Evolutionary conservation across 352 stramenopile genomes (phyloP).

Genomic region (Phytopythium oedochilum): DNA sequence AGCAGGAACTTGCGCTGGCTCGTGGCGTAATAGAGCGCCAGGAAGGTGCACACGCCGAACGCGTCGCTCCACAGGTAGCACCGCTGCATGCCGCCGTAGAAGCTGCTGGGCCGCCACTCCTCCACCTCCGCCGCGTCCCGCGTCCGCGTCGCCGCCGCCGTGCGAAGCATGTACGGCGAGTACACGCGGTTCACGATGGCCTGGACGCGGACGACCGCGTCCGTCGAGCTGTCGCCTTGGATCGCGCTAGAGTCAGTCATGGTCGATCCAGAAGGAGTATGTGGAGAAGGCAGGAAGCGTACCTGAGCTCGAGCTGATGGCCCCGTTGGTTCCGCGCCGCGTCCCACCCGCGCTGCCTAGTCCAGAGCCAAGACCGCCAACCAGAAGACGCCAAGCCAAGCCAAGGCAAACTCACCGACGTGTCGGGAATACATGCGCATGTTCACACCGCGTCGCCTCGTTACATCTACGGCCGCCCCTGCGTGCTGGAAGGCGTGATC

Average conservation of each 20-base stretch:
- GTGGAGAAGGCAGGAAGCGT: too few species aligned
- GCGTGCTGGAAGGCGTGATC: neutral
- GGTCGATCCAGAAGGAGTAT: neutral
- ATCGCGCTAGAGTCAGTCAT: neutral
- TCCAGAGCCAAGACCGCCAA: neutral
- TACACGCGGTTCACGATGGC: neutral
- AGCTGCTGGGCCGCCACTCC: slow-evolving; percentile 13
- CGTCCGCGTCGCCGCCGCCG: neutral
- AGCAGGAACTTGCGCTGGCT: slow-evolving; percentile 9
- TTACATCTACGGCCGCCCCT: neutral
- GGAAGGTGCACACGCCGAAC: slow-evolving; percentile 26
- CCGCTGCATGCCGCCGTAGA: slow-evolving; percentile 13
- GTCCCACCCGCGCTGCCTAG: neutral
- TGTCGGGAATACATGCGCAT: neutral
- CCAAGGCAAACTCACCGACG: too few species aligned
- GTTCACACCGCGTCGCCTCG: neutral
- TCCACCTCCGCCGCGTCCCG: too few species aligned
- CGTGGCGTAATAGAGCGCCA: slow-evolving; percentile 16
- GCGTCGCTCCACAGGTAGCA: slow-evolving; percentile 34
- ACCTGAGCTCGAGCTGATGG: neutral
- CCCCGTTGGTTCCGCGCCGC: neutral
- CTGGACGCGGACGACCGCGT: neutral
- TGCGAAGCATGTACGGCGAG: neutral
- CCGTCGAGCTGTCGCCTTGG: neutral
- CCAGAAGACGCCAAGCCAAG: neutral